A percentile compares a stretch with the other conserved stretches of the same genome.
Conservation (phyloP, 345 rosid species). For the Turritis glabra region DNA sequence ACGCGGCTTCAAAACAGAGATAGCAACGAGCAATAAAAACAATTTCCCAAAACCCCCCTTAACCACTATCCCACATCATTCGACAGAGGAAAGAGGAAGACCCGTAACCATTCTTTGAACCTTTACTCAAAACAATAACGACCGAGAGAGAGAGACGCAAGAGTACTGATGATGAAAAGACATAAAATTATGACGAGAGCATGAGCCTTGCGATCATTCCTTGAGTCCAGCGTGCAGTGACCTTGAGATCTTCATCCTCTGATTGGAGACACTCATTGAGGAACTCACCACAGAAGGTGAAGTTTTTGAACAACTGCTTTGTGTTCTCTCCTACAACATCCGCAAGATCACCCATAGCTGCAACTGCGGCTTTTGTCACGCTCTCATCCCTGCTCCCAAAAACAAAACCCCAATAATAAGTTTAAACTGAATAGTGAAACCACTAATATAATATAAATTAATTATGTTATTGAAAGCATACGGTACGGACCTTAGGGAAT, state of each 20-base stretch:
- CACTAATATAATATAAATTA: not conserved
- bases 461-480: not conserved
- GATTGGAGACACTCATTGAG: slow-evolving; percentile 76
- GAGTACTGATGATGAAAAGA: not conserved
- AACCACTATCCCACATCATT: slow-evolving; percentile 28
- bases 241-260: slow-evolving; percentile 83
- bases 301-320: slow-evolving; percentile 64
- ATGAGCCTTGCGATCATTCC: slow-evolving; percentile 82
- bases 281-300: slow-evolving; percentile 58
- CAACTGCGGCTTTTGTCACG: slow-evolving; percentile 87
- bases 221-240: slow-evolving; percentile 84
- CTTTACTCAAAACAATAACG: slow-evolving; percentile 28
- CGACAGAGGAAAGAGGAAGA: slow-evolving; percentile 27
- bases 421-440: not conserved
- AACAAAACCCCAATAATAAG: not conserved
- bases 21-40: slow-evolving; percentile 9
- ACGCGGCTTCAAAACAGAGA: slow-evolving; percentile 15
- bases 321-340: slow-evolving; percentile 78
- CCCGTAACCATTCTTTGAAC: slow-evolving; percentile 20
- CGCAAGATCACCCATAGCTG: slow-evolving; percentile 94
- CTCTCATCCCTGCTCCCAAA: slow-evolving; percentile 65
- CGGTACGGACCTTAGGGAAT: slow-evolving; percentile 52
- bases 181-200: slow-evolving; percentile 40
- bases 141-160: slow-evolving; percentile 14
- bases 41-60: slow-evolving; percentile 20